These are phyloP conservation scores for Beverwykella pulmonaria DNA, from an alignment of 495 filamentous ascomycete genomes.

Conservation along the genomic window DNA sequence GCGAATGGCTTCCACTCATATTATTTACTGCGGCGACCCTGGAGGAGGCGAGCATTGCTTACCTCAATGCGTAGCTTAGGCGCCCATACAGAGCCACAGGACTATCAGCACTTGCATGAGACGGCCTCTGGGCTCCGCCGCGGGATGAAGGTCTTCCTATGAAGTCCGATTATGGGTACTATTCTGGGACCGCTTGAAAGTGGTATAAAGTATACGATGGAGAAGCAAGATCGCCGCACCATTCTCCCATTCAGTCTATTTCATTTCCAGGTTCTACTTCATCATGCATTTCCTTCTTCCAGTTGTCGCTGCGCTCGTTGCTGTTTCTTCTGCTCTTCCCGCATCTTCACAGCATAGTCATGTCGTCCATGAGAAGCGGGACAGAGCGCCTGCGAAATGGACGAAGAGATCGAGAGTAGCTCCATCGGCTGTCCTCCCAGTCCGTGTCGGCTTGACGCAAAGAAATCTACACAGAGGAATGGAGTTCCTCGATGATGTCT, in stretches of 20 bases:
- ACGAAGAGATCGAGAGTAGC: conserved; percentile 29
- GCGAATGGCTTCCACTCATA: not conserved
- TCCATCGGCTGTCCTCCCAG: conserved; percentile 23
- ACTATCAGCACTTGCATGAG: not conserved
- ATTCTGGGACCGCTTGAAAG: not conserved
- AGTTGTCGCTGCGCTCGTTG: not conserved
- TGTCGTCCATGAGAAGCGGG: conserved; percentile 42
- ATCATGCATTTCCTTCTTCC: conserved; percentile 15
- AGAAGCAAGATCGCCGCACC: not conserved
- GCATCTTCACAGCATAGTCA: conserved; percentile 9
- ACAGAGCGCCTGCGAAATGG: conserved; percentile 32
- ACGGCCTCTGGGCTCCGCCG: not conserved
- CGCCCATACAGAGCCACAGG: not conserved
- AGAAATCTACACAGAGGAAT: conserved; percentile 47
- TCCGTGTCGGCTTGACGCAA: conserved; percentile 49
- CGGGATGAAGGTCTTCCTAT: not conserved
- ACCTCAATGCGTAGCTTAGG: not conserved
- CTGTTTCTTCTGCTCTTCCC: conserved; percentile 10
- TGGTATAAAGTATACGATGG: not conserved
- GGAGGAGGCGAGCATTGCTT: not conserved
- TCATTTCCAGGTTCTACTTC: not conserved
- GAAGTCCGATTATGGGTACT: not conserved
- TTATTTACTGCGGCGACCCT: not conserved
- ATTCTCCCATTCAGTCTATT: not conserved
- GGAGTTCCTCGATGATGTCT: conserved; percentile 49